Percentiles rank a stretch among this genome's conserved stretches.
phyloP scores from a whole-genome alignment of 495 filamentous ascomycete genomes.

The Penicillium paxilli region DNA sequence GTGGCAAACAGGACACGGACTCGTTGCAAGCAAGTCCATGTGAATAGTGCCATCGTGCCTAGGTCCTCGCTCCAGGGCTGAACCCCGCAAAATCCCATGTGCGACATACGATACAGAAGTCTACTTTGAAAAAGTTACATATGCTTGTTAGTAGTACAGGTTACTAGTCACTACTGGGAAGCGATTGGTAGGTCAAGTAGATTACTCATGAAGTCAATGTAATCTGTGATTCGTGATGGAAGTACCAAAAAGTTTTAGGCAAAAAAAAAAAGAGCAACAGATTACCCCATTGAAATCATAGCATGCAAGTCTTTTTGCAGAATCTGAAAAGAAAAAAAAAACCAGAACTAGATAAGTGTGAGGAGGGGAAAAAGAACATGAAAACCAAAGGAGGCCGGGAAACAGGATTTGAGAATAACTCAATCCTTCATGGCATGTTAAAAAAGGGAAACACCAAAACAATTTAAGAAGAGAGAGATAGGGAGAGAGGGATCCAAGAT shows the following conservation, averaged over 20 bases:
- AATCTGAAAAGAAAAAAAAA: constrained; percentile 9
- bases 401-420: not conserved
- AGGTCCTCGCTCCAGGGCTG: too few species aligned
- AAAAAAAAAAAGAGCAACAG: constrained; percentile 1
- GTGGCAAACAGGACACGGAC: too few species aligned
- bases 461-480: not conserved
- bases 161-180: too few species aligned
- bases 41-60: too few species aligned
- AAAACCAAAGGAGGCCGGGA: not conserved
- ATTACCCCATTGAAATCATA: constrained; percentile 10
- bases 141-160: too few species aligned
- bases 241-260: constrained; percentile 11
- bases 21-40: too few species aligned
- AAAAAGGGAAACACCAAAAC: not conserved
- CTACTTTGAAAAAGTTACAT: too few species aligned
- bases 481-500: not conserved
- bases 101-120: too few species aligned
- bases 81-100: too few species aligned
- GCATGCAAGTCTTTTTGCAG: constrained; percentile 18
- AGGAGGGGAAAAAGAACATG: too few species aligned
- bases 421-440: constrained; percentile 2
- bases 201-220: constrained; percentile 20
- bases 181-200: too few species aligned
- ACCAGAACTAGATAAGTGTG: not conserved
- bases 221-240: constrained; percentile 25